These are phyloP conservation scores for Begonia fuchsioides DNA, from an alignment of 306 rosid genomes.

Conservation along the genomic window DNA sequence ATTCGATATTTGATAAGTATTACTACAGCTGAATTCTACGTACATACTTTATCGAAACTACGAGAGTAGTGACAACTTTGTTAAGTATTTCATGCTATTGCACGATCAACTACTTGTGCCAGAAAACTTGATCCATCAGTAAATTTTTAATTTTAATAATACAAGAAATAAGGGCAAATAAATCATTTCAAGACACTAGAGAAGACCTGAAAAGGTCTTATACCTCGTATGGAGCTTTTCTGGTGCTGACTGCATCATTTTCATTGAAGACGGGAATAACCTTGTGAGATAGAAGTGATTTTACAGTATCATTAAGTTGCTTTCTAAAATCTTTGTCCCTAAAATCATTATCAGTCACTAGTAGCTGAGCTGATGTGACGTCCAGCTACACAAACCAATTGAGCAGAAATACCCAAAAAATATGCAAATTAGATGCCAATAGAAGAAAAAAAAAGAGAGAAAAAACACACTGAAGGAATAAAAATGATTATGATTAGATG, in stretches of 20 bases:
- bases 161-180: too few relatives aligned
- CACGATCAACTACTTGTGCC: too few relatives aligned
- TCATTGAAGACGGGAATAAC: constrained; percentile 89
- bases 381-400: constrained; percentile 52
- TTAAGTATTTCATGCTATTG: too few relatives aligned
- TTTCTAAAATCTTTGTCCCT: constrained; percentile 81
- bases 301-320: constrained; percentile 69
- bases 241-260: constrained; percentile 94
- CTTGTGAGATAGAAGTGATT: constrained; percentile 49
- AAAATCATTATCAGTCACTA: constrained; percentile 89
- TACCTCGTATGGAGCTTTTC: constrained; percentile 98
- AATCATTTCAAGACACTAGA: too few relatives aligned
- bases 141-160: too few relatives aligned
- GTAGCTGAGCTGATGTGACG: constrained; percentile 88
- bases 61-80: too few relatives aligned
- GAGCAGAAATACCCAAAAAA: constrained; percentile 8
- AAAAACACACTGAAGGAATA: background rate
- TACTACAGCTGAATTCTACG: too few relatives aligned
- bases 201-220: constrained; percentile 1
- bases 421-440: constrained; percentile 2
- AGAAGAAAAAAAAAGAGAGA: background rate
- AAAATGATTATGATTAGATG: background rate
- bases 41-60: too few relatives aligned
- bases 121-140: too few relatives aligned
- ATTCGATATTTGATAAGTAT: too few relatives aligned